These are phyloP conservation scores for Rhizopogon vesiculosus DNA, from an alignment of 768 basidiomycete species.

Conservation along the genomic window DNA sequence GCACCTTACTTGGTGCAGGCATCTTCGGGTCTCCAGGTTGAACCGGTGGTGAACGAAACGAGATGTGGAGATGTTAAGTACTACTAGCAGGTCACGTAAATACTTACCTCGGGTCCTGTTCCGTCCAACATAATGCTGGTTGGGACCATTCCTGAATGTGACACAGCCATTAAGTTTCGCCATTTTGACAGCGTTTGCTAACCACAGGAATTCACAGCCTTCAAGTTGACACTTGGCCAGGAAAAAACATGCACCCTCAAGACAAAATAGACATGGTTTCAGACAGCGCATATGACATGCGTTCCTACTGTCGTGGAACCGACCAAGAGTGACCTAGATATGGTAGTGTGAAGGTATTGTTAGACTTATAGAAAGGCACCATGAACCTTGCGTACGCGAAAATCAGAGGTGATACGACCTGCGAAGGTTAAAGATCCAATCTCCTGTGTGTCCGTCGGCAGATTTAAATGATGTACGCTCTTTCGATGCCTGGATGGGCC, in stretches of 20 bases:
- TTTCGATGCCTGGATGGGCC: conserved; percentile 6
- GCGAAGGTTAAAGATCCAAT: conserved; percentile 78
- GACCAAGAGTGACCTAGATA: conserved; percentile 68
- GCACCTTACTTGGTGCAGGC: conserved; percentile 26
- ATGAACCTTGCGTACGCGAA: conserved; percentile 51
- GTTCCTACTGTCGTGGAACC: conserved; percentile 93
- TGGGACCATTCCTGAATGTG: too few relatives aligned
- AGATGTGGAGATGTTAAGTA: too few relatives aligned
- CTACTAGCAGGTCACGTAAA: too few relatives aligned
- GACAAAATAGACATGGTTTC: conserved; percentile 95
- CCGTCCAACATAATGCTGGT: too few relatives aligned
- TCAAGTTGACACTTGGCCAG: too few relatives aligned
- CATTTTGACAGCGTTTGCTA: too few relatives aligned
- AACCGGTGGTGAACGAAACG: too few relatives aligned
- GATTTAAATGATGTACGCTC: conserved; percentile 83
- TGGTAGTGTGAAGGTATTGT: neutral
- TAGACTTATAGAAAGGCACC: neutral
- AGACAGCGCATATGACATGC: conserved; percentile 88
- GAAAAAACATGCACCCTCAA: too few relatives aligned
- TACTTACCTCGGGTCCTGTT: too few relatives aligned
- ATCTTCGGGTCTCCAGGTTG: conserved; percentile 4
- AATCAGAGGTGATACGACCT: conserved; percentile 66
- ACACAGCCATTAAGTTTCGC: too few relatives aligned
- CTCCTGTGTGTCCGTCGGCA: conserved; percentile 70
- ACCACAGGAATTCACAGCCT: too few relatives aligned